Evolutionary conservation across 805 yeast species (phyloP).

Genomic region (Saccharomycopsis sp.): DNA sequence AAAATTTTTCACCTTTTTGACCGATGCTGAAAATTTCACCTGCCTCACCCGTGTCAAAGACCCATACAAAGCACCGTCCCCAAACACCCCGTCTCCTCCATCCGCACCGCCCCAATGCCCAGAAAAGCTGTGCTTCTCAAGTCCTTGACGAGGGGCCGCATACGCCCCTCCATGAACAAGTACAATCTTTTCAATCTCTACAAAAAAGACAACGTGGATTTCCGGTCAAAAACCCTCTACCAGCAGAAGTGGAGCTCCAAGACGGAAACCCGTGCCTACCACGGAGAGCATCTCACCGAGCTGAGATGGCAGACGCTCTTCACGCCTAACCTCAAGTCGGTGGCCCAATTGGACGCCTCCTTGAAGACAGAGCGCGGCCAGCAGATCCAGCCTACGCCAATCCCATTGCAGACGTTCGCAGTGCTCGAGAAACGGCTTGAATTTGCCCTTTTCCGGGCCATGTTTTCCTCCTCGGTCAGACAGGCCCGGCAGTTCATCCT

Average conservation of each 20-base stretch:
- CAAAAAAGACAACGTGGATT: conserved; percentile 55
- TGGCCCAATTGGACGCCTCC: conserved; percentile 82
- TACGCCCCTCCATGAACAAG: conserved; percentile 89
- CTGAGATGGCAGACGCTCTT: conserved; percentile 70
- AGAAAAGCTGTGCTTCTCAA: conserved; percentile 19
- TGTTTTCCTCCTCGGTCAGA: conserved; percentile 89
- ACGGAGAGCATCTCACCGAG: conserved; percentile 90
- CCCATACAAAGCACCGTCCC: background rate
- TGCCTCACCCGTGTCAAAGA: background rate
- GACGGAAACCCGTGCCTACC: conserved; percentile 88
- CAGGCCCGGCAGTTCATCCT: conserved; percentile 88
- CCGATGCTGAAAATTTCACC: background rate
- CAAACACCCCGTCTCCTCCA: background rate
- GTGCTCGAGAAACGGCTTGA: conserved; percentile 84
- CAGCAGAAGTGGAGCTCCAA: conserved; percentile 92
- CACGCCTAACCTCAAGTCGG: conserved; percentile 67
- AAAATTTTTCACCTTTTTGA: background rate
- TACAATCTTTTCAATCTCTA: conserved; percentile 82
- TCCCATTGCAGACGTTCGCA: conserved; percentile 82
- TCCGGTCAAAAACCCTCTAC: conserved; percentile 61
- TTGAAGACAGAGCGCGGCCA: conserved; percentile 42
- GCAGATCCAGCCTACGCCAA: conserved; percentile 59
- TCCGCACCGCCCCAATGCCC: conserved; percentile 19
- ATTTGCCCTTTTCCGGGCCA: conserved; percentile 80
- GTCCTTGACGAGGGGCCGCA: conserved; percentile 31